phyloP scores from a whole-genome alignment of 306 rosid genomes.

The Castanea sativa region DNA sequence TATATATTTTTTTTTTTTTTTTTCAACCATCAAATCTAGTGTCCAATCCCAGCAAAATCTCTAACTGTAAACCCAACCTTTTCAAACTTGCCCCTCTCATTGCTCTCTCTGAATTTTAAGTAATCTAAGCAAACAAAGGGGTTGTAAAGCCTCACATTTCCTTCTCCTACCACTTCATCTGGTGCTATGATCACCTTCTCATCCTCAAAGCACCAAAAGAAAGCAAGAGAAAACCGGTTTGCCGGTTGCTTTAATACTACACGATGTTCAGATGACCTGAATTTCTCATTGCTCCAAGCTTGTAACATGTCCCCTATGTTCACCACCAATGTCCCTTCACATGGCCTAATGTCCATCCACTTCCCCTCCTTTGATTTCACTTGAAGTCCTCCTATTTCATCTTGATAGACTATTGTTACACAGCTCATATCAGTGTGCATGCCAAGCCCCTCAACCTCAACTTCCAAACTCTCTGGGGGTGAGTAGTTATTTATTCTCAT shows the following conservation, averaged over 20 bases:
- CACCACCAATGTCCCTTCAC: constrained; percentile 74
- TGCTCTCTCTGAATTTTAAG: constrained; percentile 77
- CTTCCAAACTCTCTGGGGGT: constrained; percentile 44
- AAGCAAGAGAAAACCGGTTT: constrained; percentile 76
- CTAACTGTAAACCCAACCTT: constrained; percentile 86
- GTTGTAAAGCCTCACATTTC: constrained; percentile 41
- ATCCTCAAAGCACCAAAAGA: constrained; percentile 92
- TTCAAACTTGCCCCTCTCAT: constrained; percentile 82
- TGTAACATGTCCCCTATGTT: constrained; percentile 90
- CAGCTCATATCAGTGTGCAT: constrained; percentile 98
- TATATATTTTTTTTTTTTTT: neutral
- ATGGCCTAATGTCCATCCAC: constrained; percentile 81
- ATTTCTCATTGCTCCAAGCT: constrained; percentile 87
- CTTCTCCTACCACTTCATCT: constrained; percentile 70
- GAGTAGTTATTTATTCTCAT: constrained; percentile 80
- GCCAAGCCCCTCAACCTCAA: constrained; percentile 84
- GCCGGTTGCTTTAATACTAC: constrained; percentile 60
- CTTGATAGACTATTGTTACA: constrained; percentile 76
- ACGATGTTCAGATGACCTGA: constrained; percentile 87
- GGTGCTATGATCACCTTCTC: constrained; percentile 68
- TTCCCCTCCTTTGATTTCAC: constrained; percentile 71
- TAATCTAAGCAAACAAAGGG: constrained; percentile 73
- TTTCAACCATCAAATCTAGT: constrained; percentile 16
- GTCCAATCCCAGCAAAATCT: constrained; percentile 69
- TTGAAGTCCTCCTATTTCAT: constrained; percentile 85